Evolutionary conservation across 2,329 filamentous ascomycete species (phyloP), one percentile per base, ranked within the genome.

Genomic region (Coniochaeta sp.): DNA sequence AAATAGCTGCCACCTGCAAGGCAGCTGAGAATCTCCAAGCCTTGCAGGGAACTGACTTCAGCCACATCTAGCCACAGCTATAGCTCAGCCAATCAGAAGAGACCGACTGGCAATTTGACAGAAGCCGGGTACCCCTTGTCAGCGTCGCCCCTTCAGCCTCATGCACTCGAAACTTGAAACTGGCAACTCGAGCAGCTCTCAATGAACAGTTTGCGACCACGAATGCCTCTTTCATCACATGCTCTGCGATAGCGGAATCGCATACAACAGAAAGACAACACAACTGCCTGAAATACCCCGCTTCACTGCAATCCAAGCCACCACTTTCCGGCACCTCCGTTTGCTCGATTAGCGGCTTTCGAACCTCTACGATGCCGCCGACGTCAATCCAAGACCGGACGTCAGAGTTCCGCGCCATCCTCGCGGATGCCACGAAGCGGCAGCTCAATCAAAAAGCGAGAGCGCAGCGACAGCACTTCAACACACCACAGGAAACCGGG

Each of bases 351-450:
- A 47, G 42, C 24, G 22, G 19, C n/a, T n/a, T n/a, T n/a, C n/a
- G n/a, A n/a, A n/a, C 38, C 38, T 56, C 19, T 71, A 72, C 63
- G 58, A 88, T 88, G 85, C 84, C 84, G 60, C 81, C 86, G 71
- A 73, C 81, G 62, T 93, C 92, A 58, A 96, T 98, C 74, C 95
- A 99, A 80, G 95, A 99, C 79, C 91, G 95, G 71, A 99, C 95
- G 61, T 84, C 87, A 71, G 95, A 99, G 81, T 99, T 99, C 82
- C 89, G 88, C 73, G 90, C 92, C 65, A 96, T 98, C 70, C 85
- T 98, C 63, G 81, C 85, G 54, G 91, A 96, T 72, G 90, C 91
- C 58, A 91, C 96, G 76, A 89, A 88, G 71, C 85, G 88, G 64
- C 87, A 95, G 69, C 86, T 87, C 34, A 83, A 88, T 12, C 86